A percentile compares a stretch with the other conserved stretches of the same genome.
Evolutionary conservation across 164 flowering plant species (phyloP).

Genomic region (Cinnamomum chago): DNA sequence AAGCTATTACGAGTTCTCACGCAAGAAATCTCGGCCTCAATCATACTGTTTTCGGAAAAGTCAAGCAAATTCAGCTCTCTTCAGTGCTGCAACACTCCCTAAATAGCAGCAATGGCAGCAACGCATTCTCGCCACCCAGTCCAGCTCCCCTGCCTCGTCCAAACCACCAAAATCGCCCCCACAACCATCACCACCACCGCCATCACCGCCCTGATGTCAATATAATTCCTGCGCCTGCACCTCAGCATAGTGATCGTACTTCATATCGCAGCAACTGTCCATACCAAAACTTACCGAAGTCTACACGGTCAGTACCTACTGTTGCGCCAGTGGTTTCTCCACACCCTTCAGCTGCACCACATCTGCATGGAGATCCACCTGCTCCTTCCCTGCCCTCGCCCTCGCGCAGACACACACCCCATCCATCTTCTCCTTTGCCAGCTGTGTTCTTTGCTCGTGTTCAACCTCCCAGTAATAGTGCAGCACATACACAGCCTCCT

Average conservation of each 20-base stretch:
- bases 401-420: background rate
- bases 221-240: constrained; percentile 24
- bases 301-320: constrained; percentile 25
- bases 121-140: constrained; percentile 28
- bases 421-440: constrained; percentile 52
- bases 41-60: constrained; percentile 73
- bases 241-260: constrained; percentile 22
- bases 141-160: constrained; percentile 42
- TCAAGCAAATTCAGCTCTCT: constrained; percentile 78
- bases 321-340: constrained; percentile 40
- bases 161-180: constrained; percentile 3
- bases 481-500: constrained; percentile 26
- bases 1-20: constrained; percentile 63
- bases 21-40: constrained; percentile 79
- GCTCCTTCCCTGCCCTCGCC: constrained; percentile 20
- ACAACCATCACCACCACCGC: constrained; percentile 35
- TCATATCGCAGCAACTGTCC: constrained; percentile 44
- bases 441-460: constrained; percentile 44
- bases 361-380: constrained; percentile 28
- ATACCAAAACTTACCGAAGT: constrained; percentile 20
- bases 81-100: constrained; percentile 55
- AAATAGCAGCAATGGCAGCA: constrained; percentile 28
- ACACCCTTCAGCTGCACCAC: constrained; percentile 27
- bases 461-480: constrained; percentile 47
- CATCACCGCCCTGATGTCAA: constrained; percentile 22